Conservation (phyloP, 371 early-diverging fungal genomes). For the Dinochytrium kinnereticum region DNA sequence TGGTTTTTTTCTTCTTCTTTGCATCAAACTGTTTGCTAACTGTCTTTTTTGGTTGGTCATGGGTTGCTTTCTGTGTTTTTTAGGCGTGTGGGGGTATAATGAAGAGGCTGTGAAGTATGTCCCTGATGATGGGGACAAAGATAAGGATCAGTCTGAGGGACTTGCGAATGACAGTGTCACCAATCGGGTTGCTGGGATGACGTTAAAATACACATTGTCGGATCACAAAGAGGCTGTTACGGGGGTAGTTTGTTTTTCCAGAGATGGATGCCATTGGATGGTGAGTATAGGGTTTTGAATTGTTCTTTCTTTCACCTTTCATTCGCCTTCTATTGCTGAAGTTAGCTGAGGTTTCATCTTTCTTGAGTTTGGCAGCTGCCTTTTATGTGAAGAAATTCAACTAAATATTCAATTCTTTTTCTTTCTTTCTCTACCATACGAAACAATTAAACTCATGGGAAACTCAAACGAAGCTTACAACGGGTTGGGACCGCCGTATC, state of each 20-base stretch:
- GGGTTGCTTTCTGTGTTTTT: not conserved
- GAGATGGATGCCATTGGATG: conserved; percentile 53
- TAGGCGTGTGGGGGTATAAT: conserved; percentile 60
- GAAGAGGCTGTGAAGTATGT: conserved; percentile 51
- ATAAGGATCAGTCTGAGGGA: conserved; percentile 20
- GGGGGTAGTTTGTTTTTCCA: conserved; percentile 46
- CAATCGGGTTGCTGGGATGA: conserved; percentile 59
- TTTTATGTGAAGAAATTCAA: no score
- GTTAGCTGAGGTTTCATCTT: no score
- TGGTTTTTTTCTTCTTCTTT: conserved; percentile 11
- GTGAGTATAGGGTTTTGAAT: conserved; percentile 33
- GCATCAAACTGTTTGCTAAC: not conserved
- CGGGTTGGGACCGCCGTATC: conserved; percentile 60
- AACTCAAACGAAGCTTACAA: conserved; percentile 39
- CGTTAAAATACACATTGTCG: conserved; percentile 46
- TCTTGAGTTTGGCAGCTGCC: no score
- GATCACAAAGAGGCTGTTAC: conserved; percentile 56
- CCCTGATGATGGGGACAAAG: conserved; percentile 34
- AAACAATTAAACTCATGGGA: not conserved
- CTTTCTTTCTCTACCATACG: not conserved
- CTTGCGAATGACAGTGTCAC: conserved; percentile 46
- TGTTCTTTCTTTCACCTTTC: not conserved
- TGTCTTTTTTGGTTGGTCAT: not conserved
- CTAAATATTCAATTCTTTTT: not conserved
- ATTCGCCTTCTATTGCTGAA: no score